Evolutionary conservation across 2,329 filamentous ascomycete species (phyloP).

Genomic region (Penicillium sp.): DNA sequence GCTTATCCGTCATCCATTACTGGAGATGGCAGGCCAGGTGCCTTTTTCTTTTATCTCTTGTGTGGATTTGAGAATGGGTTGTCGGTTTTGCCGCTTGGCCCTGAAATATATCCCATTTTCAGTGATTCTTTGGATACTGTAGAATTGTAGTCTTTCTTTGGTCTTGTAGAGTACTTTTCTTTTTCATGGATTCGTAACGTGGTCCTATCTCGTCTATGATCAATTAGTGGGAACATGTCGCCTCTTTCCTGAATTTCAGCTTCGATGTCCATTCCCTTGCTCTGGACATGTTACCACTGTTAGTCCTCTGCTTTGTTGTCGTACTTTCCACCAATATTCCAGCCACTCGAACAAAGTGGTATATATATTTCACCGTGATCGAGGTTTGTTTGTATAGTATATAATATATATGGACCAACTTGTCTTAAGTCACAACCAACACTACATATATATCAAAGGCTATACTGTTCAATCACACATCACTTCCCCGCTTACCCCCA

Average conservation of each 20-base stretch:
- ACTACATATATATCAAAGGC: neutral
- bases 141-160: neutral
- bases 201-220: neutral
- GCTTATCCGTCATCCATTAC: neutral
- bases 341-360: neutral
- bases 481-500: no score
- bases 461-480: neutral
- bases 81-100: conserved; percentile 1
- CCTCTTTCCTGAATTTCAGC: neutral
- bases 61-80: conserved; percentile 15
- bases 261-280: neutral
- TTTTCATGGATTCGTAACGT: neutral
- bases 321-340: no score
- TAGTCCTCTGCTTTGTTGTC: neutral
- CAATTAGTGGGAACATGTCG: neutral
- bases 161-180: neutral
- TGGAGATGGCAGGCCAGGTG: conserved; percentile 2
- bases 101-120: conserved; percentile 11
- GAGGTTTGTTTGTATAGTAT: no score
- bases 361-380: neutral
- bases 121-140: neutral
- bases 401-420: neutral
- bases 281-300: neutral
- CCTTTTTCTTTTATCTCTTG: conserved; percentile 17
- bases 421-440: neutral